phyloP scores from a whole-genome alignment of 176 grass and related monocot species.

The Zoysia japonica region DNA sequence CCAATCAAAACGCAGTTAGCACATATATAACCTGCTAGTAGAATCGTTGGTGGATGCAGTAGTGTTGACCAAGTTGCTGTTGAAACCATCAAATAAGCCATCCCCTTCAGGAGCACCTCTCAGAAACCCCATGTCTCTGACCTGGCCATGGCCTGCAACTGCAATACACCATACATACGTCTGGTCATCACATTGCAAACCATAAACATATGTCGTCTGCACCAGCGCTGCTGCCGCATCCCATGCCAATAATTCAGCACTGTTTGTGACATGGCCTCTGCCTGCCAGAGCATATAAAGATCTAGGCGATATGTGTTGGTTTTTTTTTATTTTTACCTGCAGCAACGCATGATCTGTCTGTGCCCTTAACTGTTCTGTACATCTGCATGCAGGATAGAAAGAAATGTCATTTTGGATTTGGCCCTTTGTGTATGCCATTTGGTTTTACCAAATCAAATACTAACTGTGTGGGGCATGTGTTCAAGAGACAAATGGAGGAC shows the following conservation, averaged over 20 bases:
- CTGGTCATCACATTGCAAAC: constrained; percentile 30
- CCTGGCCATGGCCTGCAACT: constrained; percentile 53
- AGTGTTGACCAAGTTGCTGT: constrained; percentile 49
- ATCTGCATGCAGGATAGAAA: constrained; percentile 74
- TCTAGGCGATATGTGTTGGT: constrained; percentile 41
- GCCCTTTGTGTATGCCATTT: too few relatives aligned
- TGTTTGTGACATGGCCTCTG: constrained; percentile 30
- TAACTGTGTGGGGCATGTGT: constrained; percentile 15
- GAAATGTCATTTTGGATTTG: neutral
- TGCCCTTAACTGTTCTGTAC: constrained; percentile 98
- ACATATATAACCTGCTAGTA: constrained; percentile 15
- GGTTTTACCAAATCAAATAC: neutral
- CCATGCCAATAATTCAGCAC: constrained; percentile 41
- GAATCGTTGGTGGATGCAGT: constrained; percentile 15
- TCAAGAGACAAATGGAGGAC: neutral
- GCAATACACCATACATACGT: constrained; percentile 25
- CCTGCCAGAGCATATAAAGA: constrained; percentile 1
- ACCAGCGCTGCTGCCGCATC: constrained; percentile 7
- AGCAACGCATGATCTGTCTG: constrained; percentile 71
- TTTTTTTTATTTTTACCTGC: constrained; percentile 36
- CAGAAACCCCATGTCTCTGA: constrained; percentile 49
- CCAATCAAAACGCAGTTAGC: neutral
- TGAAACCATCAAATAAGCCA: constrained; percentile 35
- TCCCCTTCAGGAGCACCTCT: constrained; percentile 32
- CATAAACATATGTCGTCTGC: constrained; percentile 3